Conservation (phyloP, 148 eudicot genomes). For the Polygonum aviculare region DNA sequence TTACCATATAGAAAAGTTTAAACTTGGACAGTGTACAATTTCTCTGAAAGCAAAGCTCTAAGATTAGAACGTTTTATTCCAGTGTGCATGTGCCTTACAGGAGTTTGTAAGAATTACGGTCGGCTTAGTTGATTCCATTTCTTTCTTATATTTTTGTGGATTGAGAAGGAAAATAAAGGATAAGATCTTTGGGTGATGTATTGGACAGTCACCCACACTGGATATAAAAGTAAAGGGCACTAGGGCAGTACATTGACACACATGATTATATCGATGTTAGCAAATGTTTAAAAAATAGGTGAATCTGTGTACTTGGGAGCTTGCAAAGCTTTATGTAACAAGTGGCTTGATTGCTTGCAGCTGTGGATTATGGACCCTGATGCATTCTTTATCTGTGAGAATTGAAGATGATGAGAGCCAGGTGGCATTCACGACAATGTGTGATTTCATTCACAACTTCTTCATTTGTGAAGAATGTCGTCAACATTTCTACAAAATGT, state of each 20-base stretch:
- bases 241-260: neutral
- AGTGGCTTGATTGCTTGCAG: conserved; percentile 36
- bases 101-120: neutral
- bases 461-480: conserved; percentile 94
- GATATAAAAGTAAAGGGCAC: neutral
- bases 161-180: neutral
- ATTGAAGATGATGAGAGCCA: conserved; percentile 86
- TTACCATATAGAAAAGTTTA: neutral
- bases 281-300: neutral
- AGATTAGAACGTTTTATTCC: neutral
- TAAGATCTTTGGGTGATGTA: neutral
- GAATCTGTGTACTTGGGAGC: neutral
- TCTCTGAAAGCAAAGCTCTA: neutral
- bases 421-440: conserved; percentile 59
- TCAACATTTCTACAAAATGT: conserved; percentile 82
- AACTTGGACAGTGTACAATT: neutral
- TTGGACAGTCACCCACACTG: neutral
- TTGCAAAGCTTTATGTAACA: neutral
- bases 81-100: neutral
- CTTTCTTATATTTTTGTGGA: neutral
- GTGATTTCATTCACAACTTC: conserved; percentile 79
- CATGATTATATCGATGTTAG: neutral
- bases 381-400: conserved; percentile 93
- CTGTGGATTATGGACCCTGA: conserved; percentile 90
- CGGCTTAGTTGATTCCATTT: neutral